Base-by-base conservation (phyloP, 352 stramenopile genomes). In the Phytophthora brassicae region DNA sequence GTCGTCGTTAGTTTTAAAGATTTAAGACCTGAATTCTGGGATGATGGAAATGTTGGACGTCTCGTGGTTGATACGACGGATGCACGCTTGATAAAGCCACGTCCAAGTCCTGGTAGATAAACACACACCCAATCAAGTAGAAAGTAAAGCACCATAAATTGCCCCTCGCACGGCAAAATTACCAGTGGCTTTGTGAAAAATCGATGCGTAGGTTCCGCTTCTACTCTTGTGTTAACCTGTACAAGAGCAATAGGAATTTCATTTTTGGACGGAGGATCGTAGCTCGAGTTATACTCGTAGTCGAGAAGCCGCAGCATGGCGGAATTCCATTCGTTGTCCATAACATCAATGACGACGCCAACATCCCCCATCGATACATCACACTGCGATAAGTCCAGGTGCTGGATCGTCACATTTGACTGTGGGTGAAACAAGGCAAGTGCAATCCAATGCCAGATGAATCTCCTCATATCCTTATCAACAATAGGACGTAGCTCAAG, bases 371-470 rank as follows among this genome's bases (percentile, higher is more conserved):
- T 22, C 12, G 46, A 64, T 14, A 74, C 45, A 35, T 59, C 45
- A 29, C 46, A 62, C 4, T 60, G 60, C 33, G 53, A 55, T 47
- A 70, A 13, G 52, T 64, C 35, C 11, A 69, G 42, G 28, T 47
- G 20, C 6, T 59, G 53, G 5, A 69, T 19, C 8, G 36, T 44
- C 1, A 52, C 63, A 3, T 29, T 28, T 35, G 49, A 60, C 8
- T 64, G 44, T 11, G 54, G 38, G 17, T 73, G 66, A 41, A 74
- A 70, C 4, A 70, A 20, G 14, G 66, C 46, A 3, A 58, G 24
- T 23, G 60, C 59, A 13, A 74, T 39, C 66, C 66, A 70, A 16
- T 24, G 33, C 66, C 66, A 73, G 16, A 65, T 20, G 0, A 47
- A 39, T 19, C 1, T 50, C 8, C 31, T 45, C 6, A 22, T 29